Percentiles rank a stretch among this genome's conserved stretches.
phyloP scores from a whole-genome alignment of 2,329 filamentous ascomycete genomes.

The Paecilomyces niveus region DNA sequence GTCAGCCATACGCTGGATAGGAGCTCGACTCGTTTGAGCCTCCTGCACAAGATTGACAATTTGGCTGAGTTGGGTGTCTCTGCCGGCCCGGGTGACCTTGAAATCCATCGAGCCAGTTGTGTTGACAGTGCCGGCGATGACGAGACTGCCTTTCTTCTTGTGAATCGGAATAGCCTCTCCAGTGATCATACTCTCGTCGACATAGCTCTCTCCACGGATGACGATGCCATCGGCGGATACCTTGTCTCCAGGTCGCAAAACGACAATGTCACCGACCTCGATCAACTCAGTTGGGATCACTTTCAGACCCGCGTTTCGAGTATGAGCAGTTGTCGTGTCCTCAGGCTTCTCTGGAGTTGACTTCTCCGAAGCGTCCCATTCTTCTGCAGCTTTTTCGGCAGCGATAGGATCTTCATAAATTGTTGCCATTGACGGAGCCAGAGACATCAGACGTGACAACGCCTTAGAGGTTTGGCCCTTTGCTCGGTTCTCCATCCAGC shows the following conservation, averaged over 20 bases:
- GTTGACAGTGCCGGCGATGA: conserved; percentile 95
- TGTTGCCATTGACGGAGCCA: conserved; percentile 92
- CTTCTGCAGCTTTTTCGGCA: conserved; percentile 80
- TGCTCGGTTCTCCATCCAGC: conserved; percentile 86
- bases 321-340: conserved; percentile 5
- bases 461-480: conserved; percentile 96
- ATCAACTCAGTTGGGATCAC: conserved; percentile 90
- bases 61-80: conserved; percentile 93
- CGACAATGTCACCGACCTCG: conserved; percentile 86
- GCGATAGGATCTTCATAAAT: conserved; percentile 95
- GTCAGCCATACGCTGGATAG: conserved; percentile 90
- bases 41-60: conserved; percentile 98
- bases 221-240: conserved; percentile 88
- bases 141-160: conserved; percentile 68
- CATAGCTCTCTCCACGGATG: conserved; percentile 81
- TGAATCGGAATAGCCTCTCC: conserved; percentile 93
- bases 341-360: conserved; percentile 5
- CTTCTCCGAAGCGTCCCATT: conserved; percentile 47
- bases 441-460: conserved; percentile 86
- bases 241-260: conserved; percentile 91
- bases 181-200: conserved; percentile 98
- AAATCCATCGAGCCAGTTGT: conserved; percentile 88
- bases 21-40: conserved; percentile 87
- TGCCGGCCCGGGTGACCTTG: conserved; percentile 81
- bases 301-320: conserved; percentile 62